Conservation (phyloP, 2,329 filamentous ascomycete genomes). For the Phoma sp. region DNA sequence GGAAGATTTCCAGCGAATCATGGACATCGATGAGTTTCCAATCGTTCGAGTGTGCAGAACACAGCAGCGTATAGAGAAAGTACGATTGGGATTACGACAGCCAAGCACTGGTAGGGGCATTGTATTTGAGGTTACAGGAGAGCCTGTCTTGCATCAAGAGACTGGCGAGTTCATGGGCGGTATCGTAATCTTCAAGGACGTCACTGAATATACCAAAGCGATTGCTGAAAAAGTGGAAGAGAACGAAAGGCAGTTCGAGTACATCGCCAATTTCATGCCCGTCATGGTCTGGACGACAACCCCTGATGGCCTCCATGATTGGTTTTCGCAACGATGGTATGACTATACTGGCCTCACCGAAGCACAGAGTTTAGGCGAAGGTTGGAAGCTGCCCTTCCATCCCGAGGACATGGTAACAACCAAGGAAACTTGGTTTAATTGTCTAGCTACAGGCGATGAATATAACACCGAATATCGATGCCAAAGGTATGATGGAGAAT, state of each 20-base stretch:
- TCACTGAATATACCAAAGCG: constrained; percentile 71
- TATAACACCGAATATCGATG: constrained; percentile 76
- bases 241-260: constrained; percentile 75
- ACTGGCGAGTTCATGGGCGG: constrained; percentile 76
- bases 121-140: constrained; percentile 70
- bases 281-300: constrained; percentile 73
- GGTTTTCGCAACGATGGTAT: constrained; percentile 80
- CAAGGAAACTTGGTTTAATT: constrained; percentile 64
- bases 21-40: constrained; percentile 68
- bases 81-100: constrained; percentile 67
- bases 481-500: constrained; percentile 69
- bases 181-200: constrained; percentile 73
- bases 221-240: constrained; percentile 72
- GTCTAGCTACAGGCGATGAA: constrained; percentile 66
- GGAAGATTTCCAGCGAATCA: constrained; percentile 66
- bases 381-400: constrained; percentile 71
- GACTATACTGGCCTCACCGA: constrained; percentile 72
- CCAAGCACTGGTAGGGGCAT: constrained; percentile 58
- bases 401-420: constrained; percentile 70
- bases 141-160: constrained; percentile 69
- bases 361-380: constrained; percentile 66
- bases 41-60: constrained; percentile 69
- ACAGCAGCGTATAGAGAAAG: constrained; percentile 63
- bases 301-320: constrained; percentile 70
- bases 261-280: constrained; percentile 71